These are phyloP conservation scores for Nitzschia inconspicua DNA, from an alignment of 108 stramenopile species.

Conservation along the genomic window DNA sequence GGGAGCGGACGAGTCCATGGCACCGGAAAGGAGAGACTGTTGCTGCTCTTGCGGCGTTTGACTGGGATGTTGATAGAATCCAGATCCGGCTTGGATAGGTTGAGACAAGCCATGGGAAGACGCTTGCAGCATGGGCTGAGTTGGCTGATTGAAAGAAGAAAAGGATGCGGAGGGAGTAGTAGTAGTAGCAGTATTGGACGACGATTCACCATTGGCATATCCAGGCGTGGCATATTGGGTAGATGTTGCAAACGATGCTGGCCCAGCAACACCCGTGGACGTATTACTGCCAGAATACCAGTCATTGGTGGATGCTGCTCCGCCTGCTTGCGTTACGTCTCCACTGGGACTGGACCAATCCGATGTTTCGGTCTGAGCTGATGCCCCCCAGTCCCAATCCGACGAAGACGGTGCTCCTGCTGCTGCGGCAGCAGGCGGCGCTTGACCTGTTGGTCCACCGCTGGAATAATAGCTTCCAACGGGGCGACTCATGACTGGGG, in stretches of 20 bases:
- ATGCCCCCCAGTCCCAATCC: background rate
- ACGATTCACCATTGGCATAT: too few relatives aligned
- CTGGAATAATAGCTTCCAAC: conserved; percentile 21
- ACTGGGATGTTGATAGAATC: background rate
- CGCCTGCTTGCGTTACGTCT: background rate
- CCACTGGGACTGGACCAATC: background rate
- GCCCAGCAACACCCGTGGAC: background rate
- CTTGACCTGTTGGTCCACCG: background rate
- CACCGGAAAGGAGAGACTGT: conserved; percentile 17
- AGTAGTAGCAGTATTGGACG: background rate
- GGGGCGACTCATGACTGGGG: conserved; percentile 17
- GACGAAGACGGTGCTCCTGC: background rate
- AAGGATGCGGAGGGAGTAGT: background rate
- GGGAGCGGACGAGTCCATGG: conserved; percentile 19
- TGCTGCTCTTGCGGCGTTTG: background rate
- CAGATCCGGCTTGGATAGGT: conserved; percentile 3
- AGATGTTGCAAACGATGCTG: background rate
- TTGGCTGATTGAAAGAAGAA: too few relatives aligned
- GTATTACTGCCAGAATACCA: conserved; percentile 13
- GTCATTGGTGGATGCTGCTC: conserved; percentile 7
- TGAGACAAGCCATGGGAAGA: too few relatives aligned
- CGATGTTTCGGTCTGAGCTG: background rate
- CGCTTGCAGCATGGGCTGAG: too few relatives aligned
- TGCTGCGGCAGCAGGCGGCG: background rate
- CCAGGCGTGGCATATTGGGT: background rate